Percentiles rank a stretch among this genome's conserved stretches.
Evolutionary conservation across 164 flowering plant species (phyloP).

Genomic region (Tinospora cordifolia): DNA sequence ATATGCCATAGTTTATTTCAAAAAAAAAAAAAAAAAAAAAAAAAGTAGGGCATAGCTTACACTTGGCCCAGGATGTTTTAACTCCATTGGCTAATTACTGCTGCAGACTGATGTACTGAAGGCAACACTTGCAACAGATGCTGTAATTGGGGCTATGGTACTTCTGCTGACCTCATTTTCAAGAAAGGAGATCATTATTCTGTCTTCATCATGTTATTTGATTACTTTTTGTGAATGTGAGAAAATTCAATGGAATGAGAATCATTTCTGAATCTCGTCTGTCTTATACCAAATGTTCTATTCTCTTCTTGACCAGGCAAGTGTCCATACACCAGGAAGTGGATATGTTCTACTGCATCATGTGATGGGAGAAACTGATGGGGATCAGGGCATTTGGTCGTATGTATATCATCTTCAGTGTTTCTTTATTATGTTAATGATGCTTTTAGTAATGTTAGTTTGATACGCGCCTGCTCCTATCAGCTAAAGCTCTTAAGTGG

Average conservation of each 20-base stretch:
- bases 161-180: conserved; percentile 7
- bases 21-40: no score
- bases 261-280: background rate
- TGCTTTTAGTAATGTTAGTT: background rate
- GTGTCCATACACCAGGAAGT: conserved; percentile 81
- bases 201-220: background rate
- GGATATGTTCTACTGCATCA: conserved; percentile 98
- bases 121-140: conserved; percentile 98
- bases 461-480: background rate
- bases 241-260: background rate
- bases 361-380: conserved; percentile 97
- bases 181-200: background rate
- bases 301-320: conserved; percentile 35
- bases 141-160: conserved; percentile 82
- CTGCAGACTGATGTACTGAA: conserved; percentile 78
- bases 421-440: background rate
- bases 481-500: no score
- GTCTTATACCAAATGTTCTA: background rate
- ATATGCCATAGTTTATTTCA: no score
- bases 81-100: conserved; percentile 3
- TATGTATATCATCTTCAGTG: conserved; percentile 36
- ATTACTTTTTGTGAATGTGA: background rate
- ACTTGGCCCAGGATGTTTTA: background rate
- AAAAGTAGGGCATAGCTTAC: no score
- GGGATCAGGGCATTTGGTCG: conserved; percentile 94